Evolutionary conservation across 2,329 filamentous ascomycete species (phyloP).

Genomic region (Acephala macrosclerotiorum): DNA sequence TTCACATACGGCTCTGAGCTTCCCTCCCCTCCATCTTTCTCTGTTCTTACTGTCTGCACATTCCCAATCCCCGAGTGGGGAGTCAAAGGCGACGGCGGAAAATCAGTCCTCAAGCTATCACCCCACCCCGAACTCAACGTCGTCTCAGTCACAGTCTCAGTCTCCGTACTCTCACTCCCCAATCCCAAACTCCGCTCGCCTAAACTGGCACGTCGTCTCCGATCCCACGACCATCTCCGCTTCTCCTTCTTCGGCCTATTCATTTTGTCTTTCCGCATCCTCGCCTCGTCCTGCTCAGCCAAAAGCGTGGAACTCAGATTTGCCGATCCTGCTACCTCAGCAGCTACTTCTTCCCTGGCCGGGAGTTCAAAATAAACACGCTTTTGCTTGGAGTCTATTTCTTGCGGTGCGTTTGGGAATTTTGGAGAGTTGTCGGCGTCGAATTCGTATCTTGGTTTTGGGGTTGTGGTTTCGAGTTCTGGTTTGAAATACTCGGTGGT

Average conservation of each 20-base stretch:
- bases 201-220: not conserved
- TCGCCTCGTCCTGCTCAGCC: not conserved
- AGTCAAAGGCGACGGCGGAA: not conserved
- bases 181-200: not conserved
- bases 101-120: not conserved
- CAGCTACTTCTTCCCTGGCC: not conserved
- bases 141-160: not conserved
- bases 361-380: not conserved
- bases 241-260: not conserved
- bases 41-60: not conserved
- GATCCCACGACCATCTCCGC: conserved; percentile 1
- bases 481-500: conserved; percentile 16
- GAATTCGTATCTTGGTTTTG: conserved; percentile 9
- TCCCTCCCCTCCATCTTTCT: not conserved
- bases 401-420: not conserved
- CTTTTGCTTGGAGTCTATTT: not conserved
- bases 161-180: not conserved
- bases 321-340: not conserved
- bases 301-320: not conserved
- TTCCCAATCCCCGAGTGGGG: not conserved
- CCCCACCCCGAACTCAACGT: conserved; percentile 3
- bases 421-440: not conserved
- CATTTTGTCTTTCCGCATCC: not conserved
- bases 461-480: conserved; percentile 12
- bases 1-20: not conserved